Evolutionary conservation across 2,329 filamentous ascomycete species (phyloP), one percentile per base, ranked within the genome.

Genomic region (Botryosphaeria dothidea): DNA sequence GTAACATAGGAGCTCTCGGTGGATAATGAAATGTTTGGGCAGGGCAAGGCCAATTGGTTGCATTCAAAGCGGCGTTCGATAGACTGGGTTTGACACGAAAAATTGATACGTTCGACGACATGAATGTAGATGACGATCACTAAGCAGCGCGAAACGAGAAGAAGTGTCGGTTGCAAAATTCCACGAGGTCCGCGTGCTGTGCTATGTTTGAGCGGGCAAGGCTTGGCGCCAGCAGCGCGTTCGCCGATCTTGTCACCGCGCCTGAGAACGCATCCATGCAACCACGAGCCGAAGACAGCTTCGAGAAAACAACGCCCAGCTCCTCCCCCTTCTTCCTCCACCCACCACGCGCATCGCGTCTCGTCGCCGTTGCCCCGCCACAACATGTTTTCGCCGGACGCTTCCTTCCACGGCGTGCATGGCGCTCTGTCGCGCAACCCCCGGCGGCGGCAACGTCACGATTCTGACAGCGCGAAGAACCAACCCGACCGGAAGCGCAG

Each of bases 401-500:
- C 74, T 38, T 73, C 75, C 36, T 66, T 74, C 13, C 71, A 72
- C 67, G 75, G 73, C 71, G 71, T 72, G 62, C 77, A 77, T 68
- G 68, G 69, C 52, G 75, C 74, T 68, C 75, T 77, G 15, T 72
- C 77, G 70, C 77, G 80, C 67, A 82, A 82, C 68, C 79, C 80
- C 43, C 76, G 79, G 66, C 75, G 81, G 67, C 75, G 81, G 69
- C 78, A 78, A 69, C 79, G 81, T 73, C 77, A 78, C 65, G 79
- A 81, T 68, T 79, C 78, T 56, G 80, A 81, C 57, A 79, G 77
- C 54, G 69, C 75, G 17, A 74, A 76, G 61, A 70, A 71, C 23
- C 75, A 77, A 61, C 78, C 79, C 23, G 75, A 78, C 65, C 74
- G 80, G 36, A 83, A 83, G 72, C 77, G 80, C 61, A 83, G 79